A percentile compares a stretch with the other conserved stretches of the same genome.
Evolutionary conservation across 345 rosid species (phyloP).

Genomic region (Populus davidiana): DNA sequence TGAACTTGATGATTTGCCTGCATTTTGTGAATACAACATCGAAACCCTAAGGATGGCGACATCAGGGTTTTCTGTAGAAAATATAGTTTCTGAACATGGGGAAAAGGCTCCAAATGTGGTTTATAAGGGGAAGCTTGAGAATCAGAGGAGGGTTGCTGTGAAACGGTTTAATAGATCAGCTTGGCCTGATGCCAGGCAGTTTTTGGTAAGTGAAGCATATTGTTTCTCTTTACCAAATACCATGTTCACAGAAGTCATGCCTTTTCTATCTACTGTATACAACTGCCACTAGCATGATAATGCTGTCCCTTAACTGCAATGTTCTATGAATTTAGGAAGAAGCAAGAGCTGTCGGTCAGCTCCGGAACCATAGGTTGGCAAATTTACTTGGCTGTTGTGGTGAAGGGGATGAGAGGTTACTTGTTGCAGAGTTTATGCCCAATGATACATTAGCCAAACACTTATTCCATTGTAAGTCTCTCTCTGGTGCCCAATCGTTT

Average conservation of each 20-base stretch:
- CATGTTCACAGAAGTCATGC: not conserved
- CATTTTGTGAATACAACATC: constrained; percentile 34
- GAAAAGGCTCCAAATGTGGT: constrained; percentile 49
- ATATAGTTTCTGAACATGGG: constrained; percentile 50
- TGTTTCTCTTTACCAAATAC: not conserved
- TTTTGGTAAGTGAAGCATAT: constrained; percentile 28
- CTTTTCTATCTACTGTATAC: not conserved
- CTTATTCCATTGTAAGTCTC: constrained; percentile 45
- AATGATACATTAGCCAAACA: constrained; percentile 50
- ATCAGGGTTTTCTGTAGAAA: constrained; percentile 41
- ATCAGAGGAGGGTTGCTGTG: constrained; percentile 40
- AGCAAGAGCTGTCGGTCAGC: constrained; percentile 48
- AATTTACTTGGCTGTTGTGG: constrained; percentile 49
- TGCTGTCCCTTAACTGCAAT: not conserved
- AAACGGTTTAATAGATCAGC: constrained; percentile 44
- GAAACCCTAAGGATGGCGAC: constrained; percentile 44
- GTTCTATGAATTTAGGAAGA: constrained; percentile 33
- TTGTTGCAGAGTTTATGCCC: constrained; percentile 45
- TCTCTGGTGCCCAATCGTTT: not conserved
- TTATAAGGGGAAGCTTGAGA: constrained; percentile 42
- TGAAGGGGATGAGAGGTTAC: constrained; percentile 49
- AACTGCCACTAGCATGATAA: not conserved
- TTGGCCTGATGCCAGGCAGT: constrained; percentile 46
- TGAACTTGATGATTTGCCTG: constrained; percentile 26
- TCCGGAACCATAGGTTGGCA: constrained; percentile 41